Evolutionary conservation across 257 asterid genomes (phyloP).

Genomic region (Mentha longifolia): DNA sequence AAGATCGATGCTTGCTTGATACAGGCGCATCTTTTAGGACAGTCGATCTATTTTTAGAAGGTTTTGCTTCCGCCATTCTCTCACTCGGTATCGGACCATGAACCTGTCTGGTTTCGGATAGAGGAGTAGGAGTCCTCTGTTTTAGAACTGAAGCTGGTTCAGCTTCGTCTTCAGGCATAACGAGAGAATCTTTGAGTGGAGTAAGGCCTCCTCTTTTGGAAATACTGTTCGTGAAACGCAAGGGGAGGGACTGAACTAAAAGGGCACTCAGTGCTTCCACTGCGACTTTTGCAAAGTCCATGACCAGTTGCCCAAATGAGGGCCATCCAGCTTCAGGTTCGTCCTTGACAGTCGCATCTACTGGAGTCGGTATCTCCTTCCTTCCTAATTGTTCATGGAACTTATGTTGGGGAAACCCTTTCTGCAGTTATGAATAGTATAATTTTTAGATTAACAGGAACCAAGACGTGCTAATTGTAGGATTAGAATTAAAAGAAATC

Average conservation of each 20-base stretch:
- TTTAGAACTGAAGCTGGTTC: constrained; percentile 55
- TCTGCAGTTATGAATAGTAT: constrained; percentile 46
- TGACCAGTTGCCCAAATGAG: constrained; percentile 77
- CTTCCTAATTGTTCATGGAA: constrained; percentile 44
- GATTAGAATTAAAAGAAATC: background rate
- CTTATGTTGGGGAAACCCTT: constrained; percentile 40
- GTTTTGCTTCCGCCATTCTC: constrained; percentile 63
- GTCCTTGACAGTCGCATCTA: constrained; percentile 49
- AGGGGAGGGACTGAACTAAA: constrained; percentile 54
- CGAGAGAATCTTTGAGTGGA: constrained; percentile 78
- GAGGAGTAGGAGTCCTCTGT: constrained; percentile 61
- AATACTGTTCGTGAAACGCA: constrained; percentile 36
- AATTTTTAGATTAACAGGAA: constrained; percentile 13
- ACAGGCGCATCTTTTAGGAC: constrained; percentile 64
- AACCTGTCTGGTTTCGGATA: constrained; percentile 63
- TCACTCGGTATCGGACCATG: constrained; percentile 47
- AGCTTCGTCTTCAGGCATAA: constrained; percentile 88
- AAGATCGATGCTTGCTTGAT: constrained; percentile 81
- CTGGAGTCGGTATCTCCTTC: constrained; percentile 53
- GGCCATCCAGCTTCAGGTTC: constrained; percentile 89
- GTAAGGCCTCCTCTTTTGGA: constrained; percentile 63
- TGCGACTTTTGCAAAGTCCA: constrained; percentile 69
- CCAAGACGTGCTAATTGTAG: background rate
- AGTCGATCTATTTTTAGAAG: constrained; percentile 59
- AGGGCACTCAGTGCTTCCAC: constrained; percentile 60